A percentile compares a stretch with the other conserved stretches of the same genome.
These are phyloP conservation scores for Lunularia cruciata DNA, from an alignment of 225 moss, liverwort and hornwort genomes.

Conservation along the genomic window DNA sequence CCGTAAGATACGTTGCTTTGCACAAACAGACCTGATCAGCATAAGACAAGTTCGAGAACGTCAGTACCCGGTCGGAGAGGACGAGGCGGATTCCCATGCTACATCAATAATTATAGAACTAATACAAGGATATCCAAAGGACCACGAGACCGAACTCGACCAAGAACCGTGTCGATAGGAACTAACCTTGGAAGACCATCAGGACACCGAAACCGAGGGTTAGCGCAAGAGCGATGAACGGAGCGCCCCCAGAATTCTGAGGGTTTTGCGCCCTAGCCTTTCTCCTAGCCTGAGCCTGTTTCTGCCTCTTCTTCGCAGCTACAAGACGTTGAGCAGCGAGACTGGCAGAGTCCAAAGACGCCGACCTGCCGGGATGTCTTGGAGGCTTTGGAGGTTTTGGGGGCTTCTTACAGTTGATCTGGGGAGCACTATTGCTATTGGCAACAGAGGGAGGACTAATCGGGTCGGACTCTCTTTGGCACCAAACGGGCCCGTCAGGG, in stretches of 20 bases:
- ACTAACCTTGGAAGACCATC: conserved; percentile 48
- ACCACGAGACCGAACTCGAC: too few relatives aligned
- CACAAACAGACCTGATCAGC: conserved; percentile 35
- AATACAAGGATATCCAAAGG: neutral
- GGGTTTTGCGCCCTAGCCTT: conserved; percentile 29
- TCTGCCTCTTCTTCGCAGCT: conserved; percentile 14
- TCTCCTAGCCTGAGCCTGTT: conserved; percentile 25
- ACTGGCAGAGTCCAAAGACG: conserved; percentile 29
- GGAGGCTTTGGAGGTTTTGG: conserved; percentile 44
- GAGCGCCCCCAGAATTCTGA: conserved; percentile 20
- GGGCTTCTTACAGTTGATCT: conserved; percentile 37
- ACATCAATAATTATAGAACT: neutral
- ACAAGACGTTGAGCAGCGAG: conserved; percentile 22
- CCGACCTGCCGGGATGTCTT: conserved; percentile 34
- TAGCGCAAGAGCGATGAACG: conserved; percentile 40
- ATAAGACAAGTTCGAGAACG: neutral
- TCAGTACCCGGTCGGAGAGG: neutral
- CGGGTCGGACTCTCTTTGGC: neutral
- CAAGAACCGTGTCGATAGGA: too few relatives aligned
- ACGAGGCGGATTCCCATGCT: neutral
- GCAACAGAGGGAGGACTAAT: neutral
- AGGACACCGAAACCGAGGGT: conserved; percentile 41
- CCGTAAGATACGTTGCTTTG: conserved; percentile 26
- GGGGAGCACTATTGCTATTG: neutral
- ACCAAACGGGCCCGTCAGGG: conserved; percentile 30